These are phyloP conservation scores for Cantharellus anzutake DNA, from an alignment of 768 basidiomycete species.

Conservation along the genomic window DNA sequence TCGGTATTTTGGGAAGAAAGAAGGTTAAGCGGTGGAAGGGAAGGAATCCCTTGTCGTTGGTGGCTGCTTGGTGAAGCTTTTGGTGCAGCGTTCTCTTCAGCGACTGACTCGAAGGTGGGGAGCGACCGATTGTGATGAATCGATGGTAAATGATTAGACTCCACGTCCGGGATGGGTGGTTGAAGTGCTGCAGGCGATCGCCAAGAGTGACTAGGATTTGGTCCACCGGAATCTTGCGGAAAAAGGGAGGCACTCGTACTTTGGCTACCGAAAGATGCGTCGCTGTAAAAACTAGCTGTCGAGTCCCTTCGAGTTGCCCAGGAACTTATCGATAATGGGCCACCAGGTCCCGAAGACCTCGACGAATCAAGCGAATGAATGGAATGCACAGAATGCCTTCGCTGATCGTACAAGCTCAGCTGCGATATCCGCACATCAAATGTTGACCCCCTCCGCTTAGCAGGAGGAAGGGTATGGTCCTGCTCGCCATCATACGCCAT, in stretches of 20 bases:
- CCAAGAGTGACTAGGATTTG: background rate
- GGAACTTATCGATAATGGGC: background rate
- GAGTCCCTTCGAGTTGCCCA: conserved; percentile 55
- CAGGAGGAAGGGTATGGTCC: conserved; percentile 38
- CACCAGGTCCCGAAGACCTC: background rate
- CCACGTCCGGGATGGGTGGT: background rate
- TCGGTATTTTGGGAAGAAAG: background rate
- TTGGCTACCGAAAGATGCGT: conserved; percentile 21
- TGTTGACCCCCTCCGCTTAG: conserved; percentile 65
- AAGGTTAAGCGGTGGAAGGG: background rate
- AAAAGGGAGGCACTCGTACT: too few relatives aligned
- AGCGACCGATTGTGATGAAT: background rate
- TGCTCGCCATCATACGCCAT: background rate
- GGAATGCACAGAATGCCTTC: conserved; percentile 26
- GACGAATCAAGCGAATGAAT: conserved; percentile 43
- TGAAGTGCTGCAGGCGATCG: conserved; percentile 17
- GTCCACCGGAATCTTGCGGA: too few relatives aligned
- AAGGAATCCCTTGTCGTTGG: background rate
- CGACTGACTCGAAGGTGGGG: background rate
- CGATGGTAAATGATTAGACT: background rate
- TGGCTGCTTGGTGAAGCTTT: background rate
- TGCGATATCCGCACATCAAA: conserved; percentile 64
- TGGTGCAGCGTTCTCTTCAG: too few relatives aligned
- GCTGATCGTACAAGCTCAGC: conserved; percentile 48
- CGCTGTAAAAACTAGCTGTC: conserved; percentile 48